Conservation (phyloP, 2,329 filamentous ascomycete species). For the Diaporthe capsici region DNA sequence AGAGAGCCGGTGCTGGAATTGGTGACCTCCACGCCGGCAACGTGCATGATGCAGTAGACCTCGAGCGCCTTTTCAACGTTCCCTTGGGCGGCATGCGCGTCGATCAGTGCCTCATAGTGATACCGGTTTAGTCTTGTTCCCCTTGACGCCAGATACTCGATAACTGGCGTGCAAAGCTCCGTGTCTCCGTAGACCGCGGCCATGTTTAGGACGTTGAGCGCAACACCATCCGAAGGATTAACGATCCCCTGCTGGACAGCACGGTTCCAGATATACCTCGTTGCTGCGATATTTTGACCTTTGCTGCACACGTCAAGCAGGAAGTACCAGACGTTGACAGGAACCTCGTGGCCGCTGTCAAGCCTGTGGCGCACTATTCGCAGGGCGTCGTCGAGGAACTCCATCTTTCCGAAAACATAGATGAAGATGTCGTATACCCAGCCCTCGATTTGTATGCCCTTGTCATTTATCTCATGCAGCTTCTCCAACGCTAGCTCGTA, state of each 20-base stretch:
- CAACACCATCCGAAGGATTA: constrained; percentile 51
- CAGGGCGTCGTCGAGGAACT: constrained; percentile 84
- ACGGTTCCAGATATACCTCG: constrained; percentile 79
- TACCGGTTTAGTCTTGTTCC: constrained; percentile 70
- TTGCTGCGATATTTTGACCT: constrained; percentile 73
- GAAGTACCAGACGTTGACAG: constrained; percentile 75
- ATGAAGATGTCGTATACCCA: constrained; percentile 88
- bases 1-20: constrained; percentile 75
- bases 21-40: constrained; percentile 70
- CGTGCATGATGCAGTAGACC: constrained; percentile 80
- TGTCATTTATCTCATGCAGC: constrained; percentile 75
- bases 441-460: constrained; percentile 67
- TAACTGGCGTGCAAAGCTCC: constrained; percentile 77
- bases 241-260: constrained; percentile 60
- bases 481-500: constrained; percentile 84
- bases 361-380: constrained; percentile 74
- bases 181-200: constrained; percentile 79
- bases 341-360: constrained; percentile 50
- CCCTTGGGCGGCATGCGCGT: constrained; percentile 73
- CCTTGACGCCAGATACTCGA: constrained; percentile 74
- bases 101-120: constrained; percentile 86
- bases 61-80: constrained; percentile 78
- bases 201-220: constrained; percentile 75
- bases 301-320: constrained; percentile 82
- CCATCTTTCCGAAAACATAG: constrained; percentile 78